These are phyloP conservation scores for Hysterangium stoloniferum DNA, from an alignment of 768 basidiomycete species.

Conservation along the genomic window DNA sequence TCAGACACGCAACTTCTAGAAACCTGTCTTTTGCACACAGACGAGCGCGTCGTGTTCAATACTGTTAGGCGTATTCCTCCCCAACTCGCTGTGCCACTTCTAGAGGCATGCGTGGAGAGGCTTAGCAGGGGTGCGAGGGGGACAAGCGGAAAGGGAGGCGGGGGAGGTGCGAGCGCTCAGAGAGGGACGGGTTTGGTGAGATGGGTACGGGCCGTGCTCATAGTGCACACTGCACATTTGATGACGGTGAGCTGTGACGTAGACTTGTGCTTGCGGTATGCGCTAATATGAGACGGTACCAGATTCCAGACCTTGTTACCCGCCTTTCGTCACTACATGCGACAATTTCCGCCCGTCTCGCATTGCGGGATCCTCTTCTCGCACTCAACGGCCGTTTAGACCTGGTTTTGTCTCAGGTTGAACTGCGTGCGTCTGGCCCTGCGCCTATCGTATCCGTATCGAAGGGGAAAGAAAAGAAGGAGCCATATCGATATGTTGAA, in stretches of 20 bases:
- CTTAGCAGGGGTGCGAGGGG: slow-evolving; percentile 68
- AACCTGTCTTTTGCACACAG: slow-evolving; percentile 78
- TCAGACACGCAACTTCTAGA: slow-evolving; percentile 84
- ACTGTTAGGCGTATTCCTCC: slow-evolving; percentile 84
- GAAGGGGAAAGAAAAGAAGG: slow-evolving; percentile 26
- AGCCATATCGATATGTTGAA: slow-evolving; percentile 57
- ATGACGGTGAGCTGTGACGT: slow-evolving; percentile 67
- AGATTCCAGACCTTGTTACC: slow-evolving; percentile 91
- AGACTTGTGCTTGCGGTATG: not conserved
- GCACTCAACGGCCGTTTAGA: slow-evolving; percentile 86
- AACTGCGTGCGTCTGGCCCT: slow-evolving; percentile 75
- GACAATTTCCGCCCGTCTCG: slow-evolving; percentile 68
- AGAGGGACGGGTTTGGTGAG: slow-evolving; percentile 58
- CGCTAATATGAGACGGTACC: too few species aligned
- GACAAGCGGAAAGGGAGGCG: slow-evolving; percentile 68
- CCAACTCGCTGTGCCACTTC: slow-evolving; percentile 76
- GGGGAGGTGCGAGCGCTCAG: slow-evolving; percentile 74
- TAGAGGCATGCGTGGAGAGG: slow-evolving; percentile 85
- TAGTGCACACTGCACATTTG: slow-evolving; percentile 82
- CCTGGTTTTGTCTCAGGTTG: slow-evolving; percentile 89
- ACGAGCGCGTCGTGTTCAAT: slow-evolving; percentile 72
- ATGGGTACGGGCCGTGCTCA: slow-evolving; percentile 78
- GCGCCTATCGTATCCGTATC: slow-evolving; percentile 39
- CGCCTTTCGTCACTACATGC: slow-evolving; percentile 80
- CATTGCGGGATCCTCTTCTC: slow-evolving; percentile 66